Conservation (phyloP, 129 eudicot genomes). For the Deinandra increscens region DNA sequence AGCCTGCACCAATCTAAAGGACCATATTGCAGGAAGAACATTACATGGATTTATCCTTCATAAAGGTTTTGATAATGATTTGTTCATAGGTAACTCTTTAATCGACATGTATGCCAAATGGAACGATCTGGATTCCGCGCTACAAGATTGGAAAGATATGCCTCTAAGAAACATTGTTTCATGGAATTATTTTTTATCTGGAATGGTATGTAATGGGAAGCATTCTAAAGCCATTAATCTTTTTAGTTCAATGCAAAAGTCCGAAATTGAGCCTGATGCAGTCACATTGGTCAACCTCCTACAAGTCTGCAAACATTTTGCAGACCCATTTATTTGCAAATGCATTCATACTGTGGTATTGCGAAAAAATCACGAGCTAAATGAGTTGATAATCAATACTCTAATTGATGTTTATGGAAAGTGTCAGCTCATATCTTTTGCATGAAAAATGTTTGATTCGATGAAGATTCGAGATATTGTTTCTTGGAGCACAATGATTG, state of each 20-base stretch:
- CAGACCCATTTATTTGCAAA: constrained; percentile 50
- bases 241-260: constrained; percentile 43
- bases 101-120: constrained; percentile 77
- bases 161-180: constrained; percentile 56
- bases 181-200: constrained; percentile 84
- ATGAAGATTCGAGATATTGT: constrained; percentile 49
- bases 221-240: constrained; percentile 54
- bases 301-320: constrained; percentile 52
- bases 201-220: constrained; percentile 55
- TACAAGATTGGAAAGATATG: constrained; percentile 50
- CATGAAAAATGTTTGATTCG: constrained; percentile 49
- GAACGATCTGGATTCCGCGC: constrained; percentile 47
- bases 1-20: constrained; percentile 53
- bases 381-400: constrained; percentile 56
- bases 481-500: constrained; percentile 90
- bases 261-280: constrained; percentile 53
- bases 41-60: constrained; percentile 49
- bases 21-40: constrained; percentile 35
- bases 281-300: constrained; percentile 71
- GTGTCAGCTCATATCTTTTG: constrained; percentile 46
- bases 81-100: constrained; percentile 64
- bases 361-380: constrained; percentile 45
- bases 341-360: constrained; percentile 50
- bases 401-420: constrained; percentile 72
- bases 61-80: constrained; percentile 58